Evolutionary conservation across 257 asterid species (phyloP), one percentile per base, ranked within the genome.

Genomic region (Plantago ovata): DNA sequence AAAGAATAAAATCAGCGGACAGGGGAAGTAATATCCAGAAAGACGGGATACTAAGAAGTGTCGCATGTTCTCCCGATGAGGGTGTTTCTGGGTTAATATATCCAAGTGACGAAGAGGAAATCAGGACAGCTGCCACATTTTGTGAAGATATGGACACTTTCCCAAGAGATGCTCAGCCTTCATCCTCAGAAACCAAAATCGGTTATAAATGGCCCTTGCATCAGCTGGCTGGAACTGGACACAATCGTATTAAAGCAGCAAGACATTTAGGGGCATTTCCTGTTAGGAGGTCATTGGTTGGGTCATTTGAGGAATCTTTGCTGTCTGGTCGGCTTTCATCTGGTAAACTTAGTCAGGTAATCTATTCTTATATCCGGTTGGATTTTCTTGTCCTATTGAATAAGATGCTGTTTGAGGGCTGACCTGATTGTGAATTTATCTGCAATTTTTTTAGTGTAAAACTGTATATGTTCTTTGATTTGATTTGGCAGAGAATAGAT

Each of bases 231-330:
- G 64, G 71, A 61, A 66, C 73, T 53, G 56, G 76, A 45, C 43
- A 38, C 49, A 50, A 57, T 71, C 60, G 68, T 69, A 69, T 55
- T 61, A 79, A 64, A 60, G 14, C 56, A 1, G 80, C 78, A 45
- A 81, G 79, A 69, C 65, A 66, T 50, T 47, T 81, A 66, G 78
- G 78, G 53, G 88, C 83, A 60, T 75, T 69, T 68, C 71, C 87
- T 52, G 80, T 77, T 60, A 80, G 90, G 71, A 77, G 86, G 79
- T 81, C 94, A 13, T 76, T 88, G 81, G 85, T 88, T 65, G 95
- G 96, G 58, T 88, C 94, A 14, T 85, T 88, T 76, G 96, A 88
- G 81, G 96, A 88, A 65, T 88, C 93, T 23, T 80, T 88, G 53
- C 75, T 85, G 67, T 85, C 96, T 62, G 96, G 96, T 47, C 80